phyloP scores from a whole-genome alignment of 768 basidiomycete genomes.

The Mycena epipterygia region DNA sequence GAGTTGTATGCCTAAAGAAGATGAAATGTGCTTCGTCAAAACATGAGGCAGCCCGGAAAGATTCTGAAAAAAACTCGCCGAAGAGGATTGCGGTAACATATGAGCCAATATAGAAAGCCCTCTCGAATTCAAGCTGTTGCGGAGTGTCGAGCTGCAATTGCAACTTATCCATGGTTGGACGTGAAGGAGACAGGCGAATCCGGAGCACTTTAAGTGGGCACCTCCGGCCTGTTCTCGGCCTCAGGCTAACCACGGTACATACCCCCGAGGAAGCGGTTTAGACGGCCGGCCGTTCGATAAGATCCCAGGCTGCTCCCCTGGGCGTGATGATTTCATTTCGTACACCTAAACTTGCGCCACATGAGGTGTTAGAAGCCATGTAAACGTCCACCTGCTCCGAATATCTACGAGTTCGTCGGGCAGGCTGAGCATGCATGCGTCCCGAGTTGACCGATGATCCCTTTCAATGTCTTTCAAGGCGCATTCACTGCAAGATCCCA shows the following conservation, averaged over 20 bases:
- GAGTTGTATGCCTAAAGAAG: constrained; percentile 40
- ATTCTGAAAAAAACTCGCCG: constrained; percentile 29
- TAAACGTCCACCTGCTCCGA: no score
- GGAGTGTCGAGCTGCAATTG: constrained; percentile 28
- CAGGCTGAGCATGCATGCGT: no score
- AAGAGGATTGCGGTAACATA: constrained; percentile 44
- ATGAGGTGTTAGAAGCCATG: constrained; percentile 9
- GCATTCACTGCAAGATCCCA: constrained; percentile 22
- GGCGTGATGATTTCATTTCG: constrained; percentile 26
- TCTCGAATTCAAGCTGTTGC: constrained; percentile 31
- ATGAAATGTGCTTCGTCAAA: not conserved
- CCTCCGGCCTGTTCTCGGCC: not conserved
- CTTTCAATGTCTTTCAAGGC: constrained; percentile 23
- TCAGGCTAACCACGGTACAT: not conserved
- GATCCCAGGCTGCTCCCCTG: no score
- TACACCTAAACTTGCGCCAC: constrained; percentile 27
- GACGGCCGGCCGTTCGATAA: constrained; percentile 13
- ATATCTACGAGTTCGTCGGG: no score
- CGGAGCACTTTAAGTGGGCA: constrained; percentile 32
- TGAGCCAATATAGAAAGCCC: constrained; percentile 43
- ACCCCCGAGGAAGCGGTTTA: constrained; percentile 26
- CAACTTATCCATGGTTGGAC: constrained; percentile 27
- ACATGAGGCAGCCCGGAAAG: constrained; percentile 9
- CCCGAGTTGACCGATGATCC: no score
- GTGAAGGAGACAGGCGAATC: constrained; percentile 13